Base-by-base conservation (phyloP, 225 moss, liverwort and hornwort genomes). In the Thuidium tamariscinum region DNA sequence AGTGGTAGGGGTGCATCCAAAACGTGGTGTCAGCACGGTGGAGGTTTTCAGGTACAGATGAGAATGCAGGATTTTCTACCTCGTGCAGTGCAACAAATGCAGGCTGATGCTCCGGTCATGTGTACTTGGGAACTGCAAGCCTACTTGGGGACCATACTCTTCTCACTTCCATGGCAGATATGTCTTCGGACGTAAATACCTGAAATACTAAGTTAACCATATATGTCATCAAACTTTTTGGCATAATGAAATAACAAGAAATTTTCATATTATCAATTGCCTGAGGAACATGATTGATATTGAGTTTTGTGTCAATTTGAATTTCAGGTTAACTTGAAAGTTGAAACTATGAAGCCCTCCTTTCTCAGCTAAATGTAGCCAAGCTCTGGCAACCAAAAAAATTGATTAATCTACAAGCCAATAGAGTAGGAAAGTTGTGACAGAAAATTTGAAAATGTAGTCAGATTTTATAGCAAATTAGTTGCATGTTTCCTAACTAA, bases 1-100 rank as follows among this genome's bases (percentile, higher is more conserved):
- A 63, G 22, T 61, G 65, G 81, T 81, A 34, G 42, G 34, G 10
- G 71, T 44, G 71, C 57, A 34, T 41, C 44, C 46, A 16, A 72
- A 57, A 72, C 83, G 57, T 71, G 83, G 59, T 83, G 83, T 72
- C 83, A 83, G 83, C 44, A 46, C 5, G 8, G 34, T 60, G 72
- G 83, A 72, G n/a, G 32, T 32, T 48, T 34, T 64, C 46, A 22
- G 62, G 48, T 57, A 8, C 83, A 83, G 83, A 83, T 57, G 34
- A 74, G 74, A 51, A 71, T 59, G 22, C 68, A 69, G 63, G 54
- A 39, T 64, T 65, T 36, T n/a, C n/a, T 23, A 57, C 70, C 72
- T 72, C 46, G 83, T 86, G 86, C 82, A 87, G 83, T 88, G 88
- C 86, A 84, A 49, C 76, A 57, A 46, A 83, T 69, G 57, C 83